Evolutionary conservation across 176 grass and related monocot species (phyloP).

Genomic region (Bothriochloa decipiens): DNA sequence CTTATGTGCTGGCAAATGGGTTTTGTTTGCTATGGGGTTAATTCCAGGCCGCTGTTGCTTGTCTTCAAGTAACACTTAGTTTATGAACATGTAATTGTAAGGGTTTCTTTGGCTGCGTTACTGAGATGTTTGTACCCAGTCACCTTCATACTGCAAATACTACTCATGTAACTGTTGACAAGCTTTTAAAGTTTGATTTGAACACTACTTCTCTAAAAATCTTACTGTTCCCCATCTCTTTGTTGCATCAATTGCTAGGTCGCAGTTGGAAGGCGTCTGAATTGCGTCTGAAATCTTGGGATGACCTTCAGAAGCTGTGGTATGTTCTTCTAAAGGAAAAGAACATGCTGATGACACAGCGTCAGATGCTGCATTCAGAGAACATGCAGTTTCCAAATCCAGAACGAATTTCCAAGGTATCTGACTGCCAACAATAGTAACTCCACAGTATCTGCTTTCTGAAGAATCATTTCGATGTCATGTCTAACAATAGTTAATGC

Average conservation of each 20-base stretch:
- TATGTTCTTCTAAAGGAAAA: constrained; percentile 94
- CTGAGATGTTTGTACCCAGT: not conserved
- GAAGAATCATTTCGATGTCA: constrained; percentile 1
- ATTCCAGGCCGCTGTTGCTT: not conserved
- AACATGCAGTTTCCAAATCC: constrained; percentile 80
- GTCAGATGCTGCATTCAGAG: constrained; percentile 83
- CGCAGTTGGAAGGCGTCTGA: constrained; percentile 96
- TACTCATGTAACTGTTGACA: not conserved
- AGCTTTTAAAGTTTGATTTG: not conserved
- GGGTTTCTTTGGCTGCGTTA: not conserved
- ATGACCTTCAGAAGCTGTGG: constrained; percentile 96
- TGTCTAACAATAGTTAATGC: not conserved
- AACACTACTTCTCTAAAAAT: not conserved
- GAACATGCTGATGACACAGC: constrained; percentile 93
- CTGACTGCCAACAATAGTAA: not conserved
- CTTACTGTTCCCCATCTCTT: constrained; percentile 17
- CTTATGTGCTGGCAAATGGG: not conserved
- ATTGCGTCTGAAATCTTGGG: constrained; percentile 94
- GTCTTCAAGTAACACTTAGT: not conserved
- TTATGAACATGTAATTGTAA: not conserved
- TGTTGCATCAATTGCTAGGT: constrained; percentile 50
- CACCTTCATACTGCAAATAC: not conserved
- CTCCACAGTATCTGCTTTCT: not conserved
- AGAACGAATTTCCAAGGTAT: constrained; percentile 93
- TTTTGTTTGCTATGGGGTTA: not conserved